Evolutionary conservation across 257 asterid species (phyloP).

Genomic region (Scutellaria baicalensis): DNA sequence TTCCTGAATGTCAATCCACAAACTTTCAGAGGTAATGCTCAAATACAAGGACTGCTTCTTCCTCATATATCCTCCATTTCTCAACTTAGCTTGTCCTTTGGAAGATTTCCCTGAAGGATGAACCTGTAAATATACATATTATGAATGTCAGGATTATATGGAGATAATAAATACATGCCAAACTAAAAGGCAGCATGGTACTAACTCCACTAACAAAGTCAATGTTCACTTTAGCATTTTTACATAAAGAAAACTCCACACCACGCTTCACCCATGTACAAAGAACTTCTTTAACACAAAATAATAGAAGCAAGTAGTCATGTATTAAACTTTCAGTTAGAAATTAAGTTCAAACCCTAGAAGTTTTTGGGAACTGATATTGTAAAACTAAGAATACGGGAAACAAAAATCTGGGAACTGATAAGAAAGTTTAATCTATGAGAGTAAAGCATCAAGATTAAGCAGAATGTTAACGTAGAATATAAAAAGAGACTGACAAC

Average conservation of each 20-base stretch:
- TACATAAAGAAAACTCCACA: neutral
- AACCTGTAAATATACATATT: conserved; percentile 38
- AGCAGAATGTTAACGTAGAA: neutral
- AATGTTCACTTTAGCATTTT: neutral
- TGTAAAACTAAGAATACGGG: neutral
- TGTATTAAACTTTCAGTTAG: neutral
- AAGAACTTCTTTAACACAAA: neutral
- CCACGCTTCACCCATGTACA: neutral
- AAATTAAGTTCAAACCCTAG: neutral
- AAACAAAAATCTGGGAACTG: too few species aligned
- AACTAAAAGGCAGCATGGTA: neutral
- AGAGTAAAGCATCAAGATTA: neutral
- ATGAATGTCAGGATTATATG: neutral
- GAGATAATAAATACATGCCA: neutral
- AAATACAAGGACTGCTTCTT: conserved; percentile 54
- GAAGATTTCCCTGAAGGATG: conserved; percentile 44
- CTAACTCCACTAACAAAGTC: neutral
- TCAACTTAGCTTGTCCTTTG: conserved; percentile 44
- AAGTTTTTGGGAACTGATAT: neutral
- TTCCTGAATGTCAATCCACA: conserved; percentile 83
- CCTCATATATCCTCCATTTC: conserved; percentile 35
- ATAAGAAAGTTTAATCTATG: neutral
- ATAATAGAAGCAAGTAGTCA: neutral
- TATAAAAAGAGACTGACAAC: neutral
- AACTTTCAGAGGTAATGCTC: conserved; percentile 56